Evolutionary conservation across 352 stramenopile species (phyloP).

Genomic region (Phytopythium sindhum): DNA sequence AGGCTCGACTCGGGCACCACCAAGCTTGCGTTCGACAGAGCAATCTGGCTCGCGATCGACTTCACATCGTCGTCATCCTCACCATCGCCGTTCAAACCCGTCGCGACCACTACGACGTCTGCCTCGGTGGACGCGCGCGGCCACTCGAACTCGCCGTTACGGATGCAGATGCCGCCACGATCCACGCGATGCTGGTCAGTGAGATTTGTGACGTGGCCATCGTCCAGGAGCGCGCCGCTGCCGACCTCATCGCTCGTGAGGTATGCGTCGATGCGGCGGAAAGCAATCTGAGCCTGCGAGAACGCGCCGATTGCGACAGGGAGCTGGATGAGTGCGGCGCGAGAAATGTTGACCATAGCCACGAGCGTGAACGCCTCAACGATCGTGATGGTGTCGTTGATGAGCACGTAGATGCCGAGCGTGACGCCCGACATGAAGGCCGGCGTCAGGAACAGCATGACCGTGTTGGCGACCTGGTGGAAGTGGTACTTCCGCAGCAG

Average conservation of each 20-base stretch:
- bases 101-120: no score
- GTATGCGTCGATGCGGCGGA: conserved; percentile 23
- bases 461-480: conserved; percentile 50
- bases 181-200: no score
- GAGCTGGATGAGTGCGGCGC: conserved; percentile 23
- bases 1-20: no score
- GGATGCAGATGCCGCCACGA: no score
- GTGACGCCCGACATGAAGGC: conserved; percentile 24
- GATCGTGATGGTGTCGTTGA: conserved; percentile 20
- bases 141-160: no score
- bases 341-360: conserved; percentile 30
- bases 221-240: background rate
- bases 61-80: no score
- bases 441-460: conserved; percentile 34
- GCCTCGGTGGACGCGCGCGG: no score
- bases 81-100: no score
- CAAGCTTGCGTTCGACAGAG: no score
- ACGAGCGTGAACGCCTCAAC: conserved; percentile 30
- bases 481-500: conserved; percentile 52
- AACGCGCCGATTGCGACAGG: conserved; percentile 15
- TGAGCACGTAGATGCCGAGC: conserved; percentile 24
- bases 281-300: conserved; percentile 22
- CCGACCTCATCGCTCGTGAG: conserved; percentile 21
- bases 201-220: no score
- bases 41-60: no score